Base-by-base conservation (phyloP, 2,329 filamentous ascomycete species). In the Aspergillus aculeatus region DNA sequence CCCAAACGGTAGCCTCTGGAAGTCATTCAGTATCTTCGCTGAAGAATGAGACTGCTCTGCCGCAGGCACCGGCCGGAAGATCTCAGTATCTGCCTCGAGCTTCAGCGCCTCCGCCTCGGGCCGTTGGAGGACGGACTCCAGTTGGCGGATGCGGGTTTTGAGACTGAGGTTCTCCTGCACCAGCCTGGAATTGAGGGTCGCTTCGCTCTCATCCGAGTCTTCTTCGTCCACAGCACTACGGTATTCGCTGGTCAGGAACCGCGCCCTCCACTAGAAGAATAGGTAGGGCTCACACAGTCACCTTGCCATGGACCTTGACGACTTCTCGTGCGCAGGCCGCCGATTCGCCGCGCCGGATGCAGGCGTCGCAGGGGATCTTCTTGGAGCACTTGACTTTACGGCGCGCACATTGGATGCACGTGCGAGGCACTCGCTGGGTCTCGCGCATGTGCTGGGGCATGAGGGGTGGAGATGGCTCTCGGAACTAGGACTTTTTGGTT, bases 311-410 rank as follows among this genome's bases (percentile, higher is more conserved):
- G 7, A 58, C 56, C 29, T 49, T 58, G 19, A 58, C 56, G 32
- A 58, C 35, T 11, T 58, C 56, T 5, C 56, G 50, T 26, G 44
- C 35, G 47, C 56, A 58, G 9, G 56, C 41, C 3, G 41, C 50
- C 14, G 41, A 47, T 16, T 58, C 56, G 2, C 56, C 56, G 2
- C 56, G 56, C 24, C 50, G 49, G 24, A 58, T 53, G 41, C 56
- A 58, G 23, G 52, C 50, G 4, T 58, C 50, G 29, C 56, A 58
- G 14, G 56, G 56, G 10, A 58, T 54, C 23, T 48, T 58, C 41
- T 58, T 58, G 12, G 56, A 58, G 29, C 56, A 58, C 47, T 54
- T 58, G 14, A 53, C 41, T 32, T 58, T 58, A 16, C 56, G 48
- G n/a, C 56, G 56, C 5, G 56, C 47, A 29, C 56, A 58, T 26